Percentiles rank a stretch among this genome's conserved stretches.
These are phyloP conservation scores for Adansonia rubrostipa DNA, from an alignment of 441 rosid genomes.

Conservation along the genomic window DNA sequence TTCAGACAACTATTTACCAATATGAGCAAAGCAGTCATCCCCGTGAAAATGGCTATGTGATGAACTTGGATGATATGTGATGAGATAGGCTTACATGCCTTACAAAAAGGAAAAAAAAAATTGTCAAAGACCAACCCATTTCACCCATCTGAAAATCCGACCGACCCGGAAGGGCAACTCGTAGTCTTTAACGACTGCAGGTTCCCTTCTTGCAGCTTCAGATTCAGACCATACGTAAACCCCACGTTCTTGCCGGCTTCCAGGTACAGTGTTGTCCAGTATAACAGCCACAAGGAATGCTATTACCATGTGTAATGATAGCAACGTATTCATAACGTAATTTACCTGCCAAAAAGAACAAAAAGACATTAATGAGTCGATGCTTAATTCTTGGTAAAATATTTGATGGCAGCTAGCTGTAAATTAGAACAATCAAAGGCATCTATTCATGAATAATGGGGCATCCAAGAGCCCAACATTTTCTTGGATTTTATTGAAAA, in stretches of 20 bases:
- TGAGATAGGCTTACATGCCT: not conserved
- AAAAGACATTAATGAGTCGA: not conserved
- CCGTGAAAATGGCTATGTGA: slow-evolving; percentile 5
- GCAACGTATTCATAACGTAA: slow-evolving; percentile 79
- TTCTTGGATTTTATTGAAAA: not conserved
- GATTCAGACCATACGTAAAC: slow-evolving; percentile 87
- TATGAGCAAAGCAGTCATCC: slow-evolving; percentile 20
- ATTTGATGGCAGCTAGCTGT: not conserved
- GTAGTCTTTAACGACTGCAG: slow-evolving; percentile 80
- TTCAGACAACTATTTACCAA: slow-evolving; percentile 31
- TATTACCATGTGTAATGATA: slow-evolving; percentile 81
- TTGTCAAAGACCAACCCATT: slow-evolving; percentile 83
- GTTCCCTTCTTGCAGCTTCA: slow-evolving; percentile 87
- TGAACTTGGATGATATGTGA: slow-evolving; percentile 23
- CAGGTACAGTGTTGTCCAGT: slow-evolving; percentile 94
- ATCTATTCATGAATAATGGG: not conserved
- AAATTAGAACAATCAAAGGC: not conserved
- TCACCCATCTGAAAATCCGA: slow-evolving; percentile 88
- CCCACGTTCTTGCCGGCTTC: slow-evolving; percentile 87
- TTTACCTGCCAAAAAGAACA: slow-evolving; percentile 62
- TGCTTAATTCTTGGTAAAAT: not conserved
- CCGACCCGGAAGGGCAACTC: slow-evolving; percentile 87
- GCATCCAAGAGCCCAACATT: not conserved
- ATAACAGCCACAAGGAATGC: slow-evolving; percentile 90
- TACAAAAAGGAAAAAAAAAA: not conserved